These are phyloP conservation scores for Tolypocladium album DNA, from an alignment of 2,329 filamentous ascomycete species.

Conservation along the genomic window DNA sequence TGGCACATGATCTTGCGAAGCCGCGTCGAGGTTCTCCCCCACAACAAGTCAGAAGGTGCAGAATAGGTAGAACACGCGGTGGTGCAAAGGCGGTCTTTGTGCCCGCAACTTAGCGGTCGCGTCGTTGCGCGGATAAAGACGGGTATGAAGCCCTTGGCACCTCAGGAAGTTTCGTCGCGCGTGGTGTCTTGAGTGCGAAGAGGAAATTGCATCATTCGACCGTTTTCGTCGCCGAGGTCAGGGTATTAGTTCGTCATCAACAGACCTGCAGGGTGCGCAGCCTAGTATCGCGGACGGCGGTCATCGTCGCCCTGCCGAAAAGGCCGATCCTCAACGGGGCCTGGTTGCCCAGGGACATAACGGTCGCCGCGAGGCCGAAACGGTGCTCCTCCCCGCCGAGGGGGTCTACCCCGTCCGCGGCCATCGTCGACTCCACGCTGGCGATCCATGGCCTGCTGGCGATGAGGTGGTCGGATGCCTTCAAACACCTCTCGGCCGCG, in stretches of 20 bases:
- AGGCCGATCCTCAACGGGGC: constrained; percentile 7
- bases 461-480: constrained; percentile 49
- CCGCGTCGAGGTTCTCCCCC: neutral
- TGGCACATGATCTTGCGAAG: neutral
- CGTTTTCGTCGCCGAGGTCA: too few relatives aligned
- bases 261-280: too few relatives aligned
- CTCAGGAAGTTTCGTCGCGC: neutral
- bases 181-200: neutral
- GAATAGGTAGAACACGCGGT: neutral
- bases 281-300: neutral
- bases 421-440: constrained; percentile 19
- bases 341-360: constrained; percentile 7
- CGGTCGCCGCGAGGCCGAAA: constrained; percentile 11
- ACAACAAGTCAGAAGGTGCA: neutral
- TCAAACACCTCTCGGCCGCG: constrained; percentile 60
- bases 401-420: constrained; percentile 15
- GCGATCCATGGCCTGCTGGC: constrained; percentile 28
- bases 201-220: neutral
- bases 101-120: neutral
- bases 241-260: neutral
- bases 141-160: neutral
- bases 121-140: neutral
- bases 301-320: constrained; percentile 1
- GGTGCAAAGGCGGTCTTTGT: neutral
- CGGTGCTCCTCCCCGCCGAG: constrained; percentile 11